Base-by-base conservation (phyloP, 2,329 filamentous ascomycete genomes). In the Sclerotinia subarctica region DNA sequence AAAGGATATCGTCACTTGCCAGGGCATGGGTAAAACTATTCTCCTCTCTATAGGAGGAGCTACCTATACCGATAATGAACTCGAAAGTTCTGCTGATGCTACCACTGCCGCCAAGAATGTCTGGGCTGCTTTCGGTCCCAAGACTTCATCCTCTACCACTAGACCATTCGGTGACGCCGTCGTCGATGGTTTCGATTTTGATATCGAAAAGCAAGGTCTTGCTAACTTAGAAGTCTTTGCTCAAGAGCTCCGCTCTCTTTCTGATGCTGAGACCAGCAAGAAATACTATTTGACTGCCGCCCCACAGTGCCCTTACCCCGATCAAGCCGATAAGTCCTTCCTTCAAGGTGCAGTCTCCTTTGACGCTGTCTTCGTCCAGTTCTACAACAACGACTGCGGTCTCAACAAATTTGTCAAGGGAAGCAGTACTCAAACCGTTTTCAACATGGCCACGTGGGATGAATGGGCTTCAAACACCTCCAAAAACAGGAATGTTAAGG, bases 151-250 rank as follows among this genome's bases (percentile, higher is more conserved):
- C 19, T 78, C 77, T 1, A 80, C 80, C 13, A 81, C 86, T 68
- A 86, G 91, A 17, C 90, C 90, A 1, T 93, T 93, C 76, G 88
- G 88, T 67, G 78, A 80, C 17, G 85, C 87, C 10, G 81, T 86
- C 7, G 79, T 93, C 57, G 89, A 93, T 76, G 91, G 91, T 7
- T 92, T 93, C 77, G 90, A 93, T 78, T 87, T 93, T 71, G 90
- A 93, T 77, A 42, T 68, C 8, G 66, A 64, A 42, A 42, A 13
- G 0, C 21, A 26, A 49, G 38, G n/a, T 29, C 47, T 57, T 29
- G 24, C 49, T 17, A 52, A 64, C 52, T 47, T 68, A 38, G 59
- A 64, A 2, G 66, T 64, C 29, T 68, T 68, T 24, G 66, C 59
- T 24, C 44, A 51, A 32, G 59, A 68, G 44, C 59, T 68, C 17